Conservation (phyloP, 176 grass and related monocot species). For the Oryza australiensis region DNA sequence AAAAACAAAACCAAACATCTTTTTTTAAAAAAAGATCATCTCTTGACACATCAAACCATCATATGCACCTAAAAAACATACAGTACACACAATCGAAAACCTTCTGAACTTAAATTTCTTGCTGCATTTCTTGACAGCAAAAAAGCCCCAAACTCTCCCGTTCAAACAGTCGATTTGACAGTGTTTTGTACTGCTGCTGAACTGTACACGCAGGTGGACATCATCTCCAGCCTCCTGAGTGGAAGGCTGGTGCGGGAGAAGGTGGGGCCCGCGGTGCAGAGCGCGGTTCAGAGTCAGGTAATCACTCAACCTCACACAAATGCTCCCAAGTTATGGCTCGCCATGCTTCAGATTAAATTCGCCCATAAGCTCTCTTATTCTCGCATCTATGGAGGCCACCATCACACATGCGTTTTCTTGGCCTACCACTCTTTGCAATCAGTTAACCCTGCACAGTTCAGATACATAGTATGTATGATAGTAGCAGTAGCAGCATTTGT, state of each 20-base stretch:
- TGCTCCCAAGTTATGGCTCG: background rate
- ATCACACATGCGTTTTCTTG: background rate
- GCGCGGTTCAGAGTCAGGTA: slow-evolving; percentile 86
- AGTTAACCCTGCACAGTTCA: background rate
- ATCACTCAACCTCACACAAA: slow-evolving; percentile 15
- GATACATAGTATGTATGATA: background rate
- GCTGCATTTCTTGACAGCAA: background rate
- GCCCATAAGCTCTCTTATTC: background rate
- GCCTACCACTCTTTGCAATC: background rate
- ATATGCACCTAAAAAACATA: background rate
- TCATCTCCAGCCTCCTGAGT: slow-evolving; percentile 72
- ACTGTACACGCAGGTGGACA: slow-evolving; percentile 61
- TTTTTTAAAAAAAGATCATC: background rate
- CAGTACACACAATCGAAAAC: background rate
- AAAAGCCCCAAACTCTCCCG: too few relatives aligned
- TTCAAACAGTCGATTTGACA: background rate
- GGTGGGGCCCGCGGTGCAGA: slow-evolving; percentile 66
- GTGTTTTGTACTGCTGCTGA: background rate
- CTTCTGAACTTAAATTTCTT: background rate
- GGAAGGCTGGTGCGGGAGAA: slow-evolving; percentile 81
- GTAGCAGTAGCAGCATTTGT: background rate
- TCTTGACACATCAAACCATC: background rate
- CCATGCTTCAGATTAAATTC: background rate
- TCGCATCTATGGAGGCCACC: background rate
- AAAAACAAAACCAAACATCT: background rate